These are phyloP conservation scores for Tylopilus cervinicoccineus DNA, from an alignment of 768 basidiomycete genomes.

Conservation along the genomic window DNA sequence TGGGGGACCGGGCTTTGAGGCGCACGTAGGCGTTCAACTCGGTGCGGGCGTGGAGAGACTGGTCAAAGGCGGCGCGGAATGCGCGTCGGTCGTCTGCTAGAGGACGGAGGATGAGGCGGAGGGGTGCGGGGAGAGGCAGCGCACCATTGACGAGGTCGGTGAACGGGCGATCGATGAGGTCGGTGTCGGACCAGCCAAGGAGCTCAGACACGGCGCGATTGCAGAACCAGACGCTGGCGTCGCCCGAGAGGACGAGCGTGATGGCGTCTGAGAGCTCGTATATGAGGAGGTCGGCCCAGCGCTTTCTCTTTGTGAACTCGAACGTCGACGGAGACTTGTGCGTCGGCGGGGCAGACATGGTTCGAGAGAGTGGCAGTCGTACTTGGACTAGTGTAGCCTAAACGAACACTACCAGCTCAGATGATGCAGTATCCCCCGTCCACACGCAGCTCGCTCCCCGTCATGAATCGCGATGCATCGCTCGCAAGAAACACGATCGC, in stretches of 20 bases:
- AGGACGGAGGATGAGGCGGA: background rate
- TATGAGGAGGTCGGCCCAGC: slow-evolving; percentile 80
- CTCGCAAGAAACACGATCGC: slow-evolving; percentile 89
- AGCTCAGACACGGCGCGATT: slow-evolving; percentile 64
- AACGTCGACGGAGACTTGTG: slow-evolving; percentile 38
- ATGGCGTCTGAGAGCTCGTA: slow-evolving; percentile 74
- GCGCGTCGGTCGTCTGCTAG: slow-evolving; percentile 54
- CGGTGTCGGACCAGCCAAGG: slow-evolving; percentile 72
- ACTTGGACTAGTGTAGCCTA: too few relatives aligned
- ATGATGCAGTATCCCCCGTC: slow-evolving; percentile 87
- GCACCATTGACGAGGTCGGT: slow-evolving; percentile 61
- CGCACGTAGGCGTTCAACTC: slow-evolving; percentile 60
- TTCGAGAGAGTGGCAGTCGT: too few relatives aligned
- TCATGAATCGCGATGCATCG: slow-evolving; percentile 88
- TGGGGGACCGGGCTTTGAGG: slow-evolving; percentile 46
- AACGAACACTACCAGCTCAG: slow-evolving; percentile 26
- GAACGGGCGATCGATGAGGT: slow-evolving; percentile 67
- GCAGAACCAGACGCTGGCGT: slow-evolving; percentile 65
- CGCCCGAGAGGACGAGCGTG: slow-evolving; percentile 61
- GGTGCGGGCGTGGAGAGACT: slow-evolving; percentile 44
- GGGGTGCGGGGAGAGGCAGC: slow-evolving; percentile 13
- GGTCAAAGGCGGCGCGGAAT: slow-evolving; percentile 48
- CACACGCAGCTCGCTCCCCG: slow-evolving; percentile 78
- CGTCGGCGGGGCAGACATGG: background rate
- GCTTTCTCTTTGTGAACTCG: slow-evolving; percentile 84